These are phyloP conservation scores for Termitomyces sp. DNA, from an alignment of 768 basidiomycete genomes.

Conservation along the genomic window DNA sequence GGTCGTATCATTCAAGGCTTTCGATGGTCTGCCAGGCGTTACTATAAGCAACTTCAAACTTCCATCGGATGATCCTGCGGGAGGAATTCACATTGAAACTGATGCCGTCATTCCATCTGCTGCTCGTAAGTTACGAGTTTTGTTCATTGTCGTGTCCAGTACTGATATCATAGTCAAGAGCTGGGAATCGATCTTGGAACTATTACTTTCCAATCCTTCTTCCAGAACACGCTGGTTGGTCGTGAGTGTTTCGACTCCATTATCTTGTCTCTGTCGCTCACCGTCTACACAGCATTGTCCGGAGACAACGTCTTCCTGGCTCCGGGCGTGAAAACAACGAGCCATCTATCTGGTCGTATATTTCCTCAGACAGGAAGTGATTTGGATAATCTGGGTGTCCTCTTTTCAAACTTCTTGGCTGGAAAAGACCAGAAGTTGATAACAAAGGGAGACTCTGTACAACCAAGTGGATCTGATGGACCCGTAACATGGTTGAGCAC, in stretches of 20 bases:
- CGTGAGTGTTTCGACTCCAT: slow-evolving; percentile 36
- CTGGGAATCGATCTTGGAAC: slow-evolving; percentile 66
- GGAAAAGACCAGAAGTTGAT: slow-evolving; percentile 58
- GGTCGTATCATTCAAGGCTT: slow-evolving; percentile 58
- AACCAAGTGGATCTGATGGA: slow-evolving; percentile 44
- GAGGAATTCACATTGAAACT: slow-evolving; percentile 67
- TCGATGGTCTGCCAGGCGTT: slow-evolving; percentile 65
- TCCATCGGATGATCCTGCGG: slow-evolving; percentile 60
- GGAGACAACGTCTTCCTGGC: slow-evolving; percentile 44
- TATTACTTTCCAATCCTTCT: slow-evolving; percentile 58
- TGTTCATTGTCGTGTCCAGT: neutral
- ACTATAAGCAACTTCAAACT: slow-evolving; percentile 68
- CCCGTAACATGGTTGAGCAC: slow-evolving; percentile 59
- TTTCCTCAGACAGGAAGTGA: slow-evolving; percentile 53
- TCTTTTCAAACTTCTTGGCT: slow-evolving; percentile 64
- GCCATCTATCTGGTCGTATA: slow-evolving; percentile 59
- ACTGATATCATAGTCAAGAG: slow-evolving; percentile 32
- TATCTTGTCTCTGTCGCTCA: neutral
- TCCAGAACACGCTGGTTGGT: slow-evolving; percentile 49
- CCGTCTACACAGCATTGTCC: slow-evolving; percentile 37
- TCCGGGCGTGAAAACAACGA: slow-evolving; percentile 37
- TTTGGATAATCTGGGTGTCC: slow-evolving; percentile 45
- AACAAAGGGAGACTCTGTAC: slow-evolving; percentile 55
- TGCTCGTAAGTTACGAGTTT: slow-evolving; percentile 41
- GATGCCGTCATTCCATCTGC: slow-evolving; percentile 61